Evolutionary conservation across 139 green algal genomes (phyloP).

Genomic region (Yamagishiella unicocca): DNA sequence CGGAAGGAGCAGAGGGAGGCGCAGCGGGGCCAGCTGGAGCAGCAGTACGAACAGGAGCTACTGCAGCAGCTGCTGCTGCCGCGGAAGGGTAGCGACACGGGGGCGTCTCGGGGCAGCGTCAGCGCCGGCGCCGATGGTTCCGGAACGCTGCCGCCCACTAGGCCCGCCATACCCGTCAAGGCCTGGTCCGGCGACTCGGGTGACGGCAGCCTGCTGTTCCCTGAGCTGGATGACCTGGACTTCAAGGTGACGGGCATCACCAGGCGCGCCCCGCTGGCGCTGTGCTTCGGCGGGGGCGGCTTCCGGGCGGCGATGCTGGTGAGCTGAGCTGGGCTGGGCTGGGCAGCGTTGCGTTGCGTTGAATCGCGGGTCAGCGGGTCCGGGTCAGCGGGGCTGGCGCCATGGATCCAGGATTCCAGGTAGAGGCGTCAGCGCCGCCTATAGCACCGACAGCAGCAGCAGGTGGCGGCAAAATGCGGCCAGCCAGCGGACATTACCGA

Average conservation of each 20-base stretch:
- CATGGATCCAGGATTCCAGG: too few relatives aligned
- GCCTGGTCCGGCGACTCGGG: slow-evolving; percentile 2
- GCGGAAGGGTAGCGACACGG: background rate
- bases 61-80: slow-evolving; percentile 8
- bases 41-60: slow-evolving; percentile 12
- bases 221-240: slow-evolving; percentile 4
- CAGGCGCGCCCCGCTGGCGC: background rate
- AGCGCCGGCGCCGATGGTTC: background rate
- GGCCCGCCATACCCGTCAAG: background rate
- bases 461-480: too few relatives aligned
- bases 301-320: background rate
- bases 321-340: background rate
- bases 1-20: background rate
- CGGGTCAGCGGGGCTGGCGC: too few relatives aligned
- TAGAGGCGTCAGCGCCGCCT: too few relatives aligned
- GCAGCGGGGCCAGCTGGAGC: background rate
- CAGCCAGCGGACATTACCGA: too few relatives aligned
- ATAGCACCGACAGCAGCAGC: too few relatives aligned
- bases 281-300: background rate
- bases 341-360: too few relatives aligned
- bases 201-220: slow-evolving; percentile 6
- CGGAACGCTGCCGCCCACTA: background rate
- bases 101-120: background rate
- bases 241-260: slow-evolving; percentile 20
- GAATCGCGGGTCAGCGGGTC: too few relatives aligned